Conservation (phyloP, 495 filamentous ascomycete species). For the Apodospora peruviana region DNA sequence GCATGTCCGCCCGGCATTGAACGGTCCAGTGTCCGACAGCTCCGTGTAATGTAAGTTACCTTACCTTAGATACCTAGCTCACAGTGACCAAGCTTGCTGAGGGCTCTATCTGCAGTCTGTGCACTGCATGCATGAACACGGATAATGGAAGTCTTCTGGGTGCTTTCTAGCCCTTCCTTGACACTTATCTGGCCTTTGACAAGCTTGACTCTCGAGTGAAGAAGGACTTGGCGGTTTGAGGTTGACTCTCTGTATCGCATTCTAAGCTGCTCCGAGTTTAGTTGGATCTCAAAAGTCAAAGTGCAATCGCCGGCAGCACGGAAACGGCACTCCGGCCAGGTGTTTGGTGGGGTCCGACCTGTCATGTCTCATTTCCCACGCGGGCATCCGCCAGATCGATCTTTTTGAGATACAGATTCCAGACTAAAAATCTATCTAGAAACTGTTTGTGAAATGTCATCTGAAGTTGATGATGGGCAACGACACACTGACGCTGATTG, state of each 20-base stretch:
- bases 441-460: background rate
- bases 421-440: no score
- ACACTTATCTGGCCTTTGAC: background rate
- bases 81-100: background rate
- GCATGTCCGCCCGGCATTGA: conserved; percentile 22
- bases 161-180: conserved; percentile 11
- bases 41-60: conserved; percentile 18
- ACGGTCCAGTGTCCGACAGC: conserved; percentile 14
- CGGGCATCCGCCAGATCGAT: background rate
- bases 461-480: no score
- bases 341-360: background rate
- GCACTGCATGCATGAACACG: conserved; percentile 25
- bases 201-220: no score
- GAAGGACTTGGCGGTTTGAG: background rate
- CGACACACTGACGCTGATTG: no score
- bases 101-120: conserved; percentile 15
- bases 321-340: conserved; percentile 20
- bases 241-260: background rate
- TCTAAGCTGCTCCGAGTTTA: background rate
- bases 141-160: conserved; percentile 4
- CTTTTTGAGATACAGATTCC: no score
- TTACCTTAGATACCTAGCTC: no score
- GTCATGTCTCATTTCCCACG: background rate
- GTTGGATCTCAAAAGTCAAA: background rate
- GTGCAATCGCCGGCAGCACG: conserved; percentile 15